These are phyloP conservation scores for Durusdinium trenchii DNA, from an alignment of 73 alveolate genomes.

Conservation along the genomic window DNA sequence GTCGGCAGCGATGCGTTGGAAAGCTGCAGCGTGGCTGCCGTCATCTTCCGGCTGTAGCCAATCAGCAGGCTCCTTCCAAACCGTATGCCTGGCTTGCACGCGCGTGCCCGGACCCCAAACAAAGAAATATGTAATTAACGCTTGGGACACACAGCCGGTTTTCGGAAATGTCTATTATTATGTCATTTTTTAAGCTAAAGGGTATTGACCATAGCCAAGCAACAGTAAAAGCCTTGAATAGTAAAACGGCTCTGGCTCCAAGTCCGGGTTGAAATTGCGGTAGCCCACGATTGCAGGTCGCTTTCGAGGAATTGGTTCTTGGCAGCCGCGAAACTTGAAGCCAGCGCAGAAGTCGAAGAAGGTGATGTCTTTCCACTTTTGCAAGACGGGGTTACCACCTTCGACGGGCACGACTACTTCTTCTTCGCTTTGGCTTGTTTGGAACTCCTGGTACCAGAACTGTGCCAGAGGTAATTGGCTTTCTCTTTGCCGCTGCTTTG, in stretches of 20 bases:
- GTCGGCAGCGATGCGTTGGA: constrained; percentile 25
- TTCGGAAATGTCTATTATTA: no score
- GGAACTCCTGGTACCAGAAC: not conserved
- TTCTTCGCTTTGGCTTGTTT: not conserved
- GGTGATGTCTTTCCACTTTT: not conserved
- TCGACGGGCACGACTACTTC: constrained; percentile 29
- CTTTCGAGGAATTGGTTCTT: not conserved
- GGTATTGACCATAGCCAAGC: no score
- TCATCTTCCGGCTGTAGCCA: not conserved
- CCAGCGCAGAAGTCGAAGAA: constrained; percentile 52
- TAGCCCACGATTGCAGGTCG: constrained; percentile 47
- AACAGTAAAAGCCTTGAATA: constrained; percentile 27
- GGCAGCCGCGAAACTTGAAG: not conserved
- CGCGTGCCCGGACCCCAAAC: no score
- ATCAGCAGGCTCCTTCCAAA: constrained; percentile 38
- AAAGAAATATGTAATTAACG: no score
- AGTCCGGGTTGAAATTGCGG: constrained; percentile 33
- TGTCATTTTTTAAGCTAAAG: no score
- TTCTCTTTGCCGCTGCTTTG: not conserved
- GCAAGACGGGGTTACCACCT: not conserved
- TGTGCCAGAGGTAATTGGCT: not conserved
- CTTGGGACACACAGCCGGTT: no score
- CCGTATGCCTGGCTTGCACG: not conserved
- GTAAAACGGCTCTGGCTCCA: constrained; percentile 41
- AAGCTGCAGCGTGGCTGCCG: constrained; percentile 44